Evolutionary conservation across 257 asterid species (phyloP), one percentile per base, ranked within the genome.

Genomic region (Nicotiana knightiana): DNA sequence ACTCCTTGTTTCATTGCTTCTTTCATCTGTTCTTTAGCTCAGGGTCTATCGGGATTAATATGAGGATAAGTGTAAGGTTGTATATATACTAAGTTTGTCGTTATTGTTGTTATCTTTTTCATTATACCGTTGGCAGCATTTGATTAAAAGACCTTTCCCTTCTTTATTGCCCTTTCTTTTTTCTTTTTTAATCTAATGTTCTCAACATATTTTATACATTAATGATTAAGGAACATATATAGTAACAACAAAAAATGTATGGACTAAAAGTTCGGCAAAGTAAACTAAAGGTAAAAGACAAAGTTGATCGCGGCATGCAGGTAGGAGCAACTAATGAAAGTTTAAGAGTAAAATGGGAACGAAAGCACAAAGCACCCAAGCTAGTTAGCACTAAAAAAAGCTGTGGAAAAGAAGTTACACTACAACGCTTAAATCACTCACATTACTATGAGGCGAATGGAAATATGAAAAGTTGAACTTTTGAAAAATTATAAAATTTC

Each of bases 1-100:
- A 39, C 46, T 39, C 46, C 2, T 39, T 39, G 46, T 39, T 39
- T 1, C 46, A 6, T 2, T 0, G 1, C 0, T 39, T 39, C 46
- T 39, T 39, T 39, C 6, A 37, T 37, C 8, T 37, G 5, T 37
- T 37, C 43, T 37, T 37, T 37, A 37, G 9, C 43, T 37, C 2
- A 1, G 9, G 6, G 6, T 37, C 0, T 6, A 37, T 37, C 9
- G 0, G 2, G 6, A 37, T 5, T 1, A 37, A 1, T 1, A 0
- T n/a, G n/a, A 37, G 6, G 2, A 6, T 37, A 5, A 37, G 1
- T 5, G 43, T 37, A 37, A 37, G 43, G 43, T 9, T 37, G 43
- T 0, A 0, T 6, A 37, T 37, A 37, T 37, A 6, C 43, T 37
- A 2, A 1, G 0, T 37, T 37, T 37, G 1, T 5, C 1, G 43